Evolutionary conservation across 2,329 filamentous ascomycete genomes (phyloP).

Genomic region (Lojkania enalia): DNA sequence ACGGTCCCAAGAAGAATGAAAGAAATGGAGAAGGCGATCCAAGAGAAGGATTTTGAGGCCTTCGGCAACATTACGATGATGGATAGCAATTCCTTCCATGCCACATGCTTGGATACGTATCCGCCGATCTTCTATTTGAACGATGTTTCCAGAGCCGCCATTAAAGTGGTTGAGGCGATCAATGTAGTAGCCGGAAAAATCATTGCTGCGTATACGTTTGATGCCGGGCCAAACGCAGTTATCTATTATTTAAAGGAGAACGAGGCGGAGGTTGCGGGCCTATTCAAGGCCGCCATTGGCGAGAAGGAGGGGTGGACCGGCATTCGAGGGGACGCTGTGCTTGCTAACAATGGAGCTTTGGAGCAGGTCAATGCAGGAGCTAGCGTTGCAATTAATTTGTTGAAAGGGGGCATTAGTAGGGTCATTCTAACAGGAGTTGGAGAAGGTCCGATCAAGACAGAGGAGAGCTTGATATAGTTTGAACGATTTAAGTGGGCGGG

Average conservation of each 20-base stretch:
- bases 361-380: constrained; percentile 59
- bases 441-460: constrained; percentile 80
- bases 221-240: constrained; percentile 95
- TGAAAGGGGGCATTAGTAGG: constrained; percentile 80
- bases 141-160: constrained; percentile 84
- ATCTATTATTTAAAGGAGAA: constrained; percentile 91
- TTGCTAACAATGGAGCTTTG: constrained; percentile 59
- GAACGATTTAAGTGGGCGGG: too few species aligned
- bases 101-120: constrained; percentile 90
- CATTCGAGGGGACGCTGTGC: constrained; percentile 56
- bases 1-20: constrained; percentile 84
- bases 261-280: constrained; percentile 71
- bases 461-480: constrained; percentile 79
- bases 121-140: constrained; percentile 99
- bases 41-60: constrained; percentile 74
- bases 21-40: constrained; percentile 81
- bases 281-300: constrained; percentile 70
- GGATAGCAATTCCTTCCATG: constrained; percentile 97
- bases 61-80: constrained; percentile 94
- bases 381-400: constrained; percentile 44
- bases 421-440: constrained; percentile 92
- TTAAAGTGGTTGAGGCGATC: constrained; percentile 85
- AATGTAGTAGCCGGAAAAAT: constrained; percentile 78
- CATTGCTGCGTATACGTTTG: constrained; percentile 93
- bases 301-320: constrained; percentile 72